Conservation (phyloP, 345 rosid genomes). For the Cardamine resedifolia region DNA sequence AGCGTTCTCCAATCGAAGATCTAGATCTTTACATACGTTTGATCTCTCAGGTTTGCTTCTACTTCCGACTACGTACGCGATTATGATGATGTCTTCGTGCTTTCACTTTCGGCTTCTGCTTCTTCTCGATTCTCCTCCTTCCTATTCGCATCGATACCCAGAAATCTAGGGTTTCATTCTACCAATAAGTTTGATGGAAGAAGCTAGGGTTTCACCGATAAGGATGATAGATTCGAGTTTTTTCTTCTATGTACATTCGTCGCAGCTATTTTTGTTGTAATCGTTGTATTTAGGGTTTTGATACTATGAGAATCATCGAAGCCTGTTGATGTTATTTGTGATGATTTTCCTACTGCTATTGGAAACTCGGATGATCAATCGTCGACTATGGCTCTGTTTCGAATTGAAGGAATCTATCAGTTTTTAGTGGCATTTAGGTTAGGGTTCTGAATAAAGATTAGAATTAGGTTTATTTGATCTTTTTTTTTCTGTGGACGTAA, state of each 20-base stretch:
- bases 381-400: background rate
- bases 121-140: background rate
- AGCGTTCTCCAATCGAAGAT: conserved; percentile 1
- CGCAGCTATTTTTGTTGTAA: background rate
- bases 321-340: background rate
- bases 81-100: conserved; percentile 17
- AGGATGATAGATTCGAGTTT: background rate
- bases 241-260: background rate
- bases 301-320: background rate
- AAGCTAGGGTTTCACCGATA: conserved; percentile 27
- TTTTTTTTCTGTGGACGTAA: background rate
- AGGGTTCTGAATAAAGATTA: background rate
- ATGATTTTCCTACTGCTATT: background rate
- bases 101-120: conserved; percentile 18
- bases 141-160: conserved; percentile 5
- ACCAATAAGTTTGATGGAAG: background rate
- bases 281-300: conserved; percentile 20
- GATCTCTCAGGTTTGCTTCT: conserved; percentile 42
- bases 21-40: conserved; percentile 1
- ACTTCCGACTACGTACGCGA: conserved; percentile 22
- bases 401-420: background rate
- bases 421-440: conserved; percentile 1
- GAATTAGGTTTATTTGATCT: background rate
- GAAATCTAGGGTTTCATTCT: conserved; percentile 25
- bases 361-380: background rate